These are phyloP conservation scores for Alternaria metachromatica DNA, from an alignment of 2,329 filamentous ascomycete species.

Conservation along the genomic window DNA sequence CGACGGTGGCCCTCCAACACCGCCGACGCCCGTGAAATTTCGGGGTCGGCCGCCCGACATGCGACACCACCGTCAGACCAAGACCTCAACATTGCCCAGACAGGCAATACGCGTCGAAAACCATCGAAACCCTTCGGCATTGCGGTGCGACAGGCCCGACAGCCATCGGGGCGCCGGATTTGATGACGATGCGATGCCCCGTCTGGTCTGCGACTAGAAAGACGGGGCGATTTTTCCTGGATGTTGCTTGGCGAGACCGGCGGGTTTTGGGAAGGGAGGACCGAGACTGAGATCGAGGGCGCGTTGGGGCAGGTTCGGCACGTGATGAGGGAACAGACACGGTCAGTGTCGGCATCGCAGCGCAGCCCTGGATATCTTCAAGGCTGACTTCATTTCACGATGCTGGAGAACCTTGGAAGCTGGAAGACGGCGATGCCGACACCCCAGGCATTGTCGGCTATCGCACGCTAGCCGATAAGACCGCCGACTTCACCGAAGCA, in stretches of 20 bases:
- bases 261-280: not conserved
- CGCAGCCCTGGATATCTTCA: not conserved
- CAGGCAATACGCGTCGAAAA: not conserved
- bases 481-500: not conserved
- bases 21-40: constrained; percentile 2
- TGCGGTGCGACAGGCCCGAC: constrained; percentile 4
- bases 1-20: not conserved
- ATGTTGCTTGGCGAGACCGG: not conserved
- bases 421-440: not conserved
- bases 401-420: not conserved
- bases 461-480: not conserved
- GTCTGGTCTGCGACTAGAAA: not conserved
- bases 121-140: constrained; percentile 8
- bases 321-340: not conserved
- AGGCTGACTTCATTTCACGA: not conserved
- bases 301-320: not conserved
- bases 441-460: not conserved
- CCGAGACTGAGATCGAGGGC: not conserved
- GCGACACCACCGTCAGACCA: not conserved
- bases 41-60: not conserved
- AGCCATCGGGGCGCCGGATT: constrained; percentile 2
- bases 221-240: not conserved
- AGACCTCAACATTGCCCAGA: not conserved
- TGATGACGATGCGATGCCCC: not conserved
- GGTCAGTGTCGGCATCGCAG: not conserved